Percentiles rank a stretch among this genome's conserved stretches.
phyloP scores from a whole-genome alignment of 495 filamentous ascomycete species.

The Baudoinia panamericana region DNA sequence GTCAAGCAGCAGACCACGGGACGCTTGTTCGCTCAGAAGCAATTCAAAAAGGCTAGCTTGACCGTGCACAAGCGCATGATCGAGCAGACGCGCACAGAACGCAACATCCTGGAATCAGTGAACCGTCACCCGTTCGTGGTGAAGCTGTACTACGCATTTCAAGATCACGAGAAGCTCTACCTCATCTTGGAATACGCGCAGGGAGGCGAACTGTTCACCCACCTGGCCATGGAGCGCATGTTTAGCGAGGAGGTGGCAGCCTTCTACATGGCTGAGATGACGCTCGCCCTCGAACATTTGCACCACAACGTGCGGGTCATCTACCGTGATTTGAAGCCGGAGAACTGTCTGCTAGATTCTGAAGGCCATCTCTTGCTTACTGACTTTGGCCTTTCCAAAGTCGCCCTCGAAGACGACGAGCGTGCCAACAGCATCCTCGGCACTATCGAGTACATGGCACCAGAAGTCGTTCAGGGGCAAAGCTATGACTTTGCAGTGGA shows the following conservation, averaged over 20 bases:
- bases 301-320: constrained; percentile 85
- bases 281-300: constrained; percentile 82
- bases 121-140: constrained; percentile 95
- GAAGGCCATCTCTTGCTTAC: constrained; percentile 88
- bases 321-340: constrained; percentile 93
- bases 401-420: constrained; percentile 67
- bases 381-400: constrained; percentile 94
- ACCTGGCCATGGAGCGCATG: constrained; percentile 81
- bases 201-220: constrained; percentile 86
- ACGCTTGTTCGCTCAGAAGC: constrained; percentile 91
- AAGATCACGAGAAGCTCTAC: constrained; percentile 95
- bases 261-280: constrained; percentile 98
- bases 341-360: constrained; percentile 88
- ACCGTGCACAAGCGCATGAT: constrained; percentile 84
- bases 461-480: constrained; percentile 74
- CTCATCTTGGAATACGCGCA: constrained; percentile 97
- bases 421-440: constrained; percentile 75
- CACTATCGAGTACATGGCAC: constrained; percentile 97
- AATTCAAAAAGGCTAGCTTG: constrained; percentile 90
- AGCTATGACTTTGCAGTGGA: constrained; percentile 88
- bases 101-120: constrained; percentile 83
- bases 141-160: constrained; percentile 95
- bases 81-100: constrained; percentile 95
- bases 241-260: constrained; percentile 75
- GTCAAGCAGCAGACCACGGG: constrained; percentile 80